Evolutionary conservation across 345 rosid species (phyloP), one percentile per base, ranked within the genome.

Genomic region (Citrus trifoliata): DNA sequence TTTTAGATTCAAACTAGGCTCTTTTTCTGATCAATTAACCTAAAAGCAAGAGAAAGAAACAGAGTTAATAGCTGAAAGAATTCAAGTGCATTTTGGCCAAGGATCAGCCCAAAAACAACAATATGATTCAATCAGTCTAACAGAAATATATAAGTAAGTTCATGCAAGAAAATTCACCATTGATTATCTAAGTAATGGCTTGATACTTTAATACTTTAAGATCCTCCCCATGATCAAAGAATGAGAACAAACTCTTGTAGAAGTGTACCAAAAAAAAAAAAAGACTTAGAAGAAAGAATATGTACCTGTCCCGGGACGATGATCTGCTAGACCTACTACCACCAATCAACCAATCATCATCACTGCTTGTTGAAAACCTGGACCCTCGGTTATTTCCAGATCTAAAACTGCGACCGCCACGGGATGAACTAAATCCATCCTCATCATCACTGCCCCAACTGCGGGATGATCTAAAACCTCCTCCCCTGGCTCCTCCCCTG

Each of bases 331-430:
- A 88, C 83, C 92, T 83, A 69, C 90, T 80, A 69, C 91, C 92
- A 76, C 96, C 88, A 69, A 90, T 89, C 78, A 91, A 81, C 98
- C 98, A 93, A 85, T 90, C 97, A 87, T 84, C 90, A 22, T 82
- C 82, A 80, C 88, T 80, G 83, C 87, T 85, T 79, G 87, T 90
- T 7, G 96, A 86, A 71, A 69, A 35, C 40, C 87, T 87, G 30
- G 95, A 86, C 90, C 58, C 22, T 18, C 88, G 85, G 84, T 86
- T 88, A 68, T 78, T 85, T 53, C 76, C 85, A 78, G 64, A 67
- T 55, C 86, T 79, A 73, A 42, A 63, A 88, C 88, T 90, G 79
- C 82, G 86, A 32, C 96, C 90, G 82, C 96, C 91, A 63, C 87
- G 88, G 58, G 58, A 53, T 18, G 58, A 53, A 78, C 84, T 83